A percentile compares a stretch with the other conserved stretches of the same genome.
These are phyloP conservation scores for Marasmius fiardii DNA, from an alignment of 1,284 basidiomycete genomes.

Conservation along the genomic window DNA sequence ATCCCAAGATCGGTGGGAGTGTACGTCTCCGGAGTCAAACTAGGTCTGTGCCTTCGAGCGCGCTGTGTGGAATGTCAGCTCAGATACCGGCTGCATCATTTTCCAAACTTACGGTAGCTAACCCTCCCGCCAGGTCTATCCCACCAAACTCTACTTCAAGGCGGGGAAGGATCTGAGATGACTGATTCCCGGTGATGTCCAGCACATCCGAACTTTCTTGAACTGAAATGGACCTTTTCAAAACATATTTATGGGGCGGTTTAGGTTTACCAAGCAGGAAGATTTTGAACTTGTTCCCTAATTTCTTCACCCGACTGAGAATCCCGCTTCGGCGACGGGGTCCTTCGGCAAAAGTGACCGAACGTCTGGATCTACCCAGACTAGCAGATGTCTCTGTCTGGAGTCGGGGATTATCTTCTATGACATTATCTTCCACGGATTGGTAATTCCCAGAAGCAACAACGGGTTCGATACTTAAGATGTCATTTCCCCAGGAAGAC, in stretches of 20 bases:
- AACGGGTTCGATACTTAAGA: slow-evolving; percentile 15
- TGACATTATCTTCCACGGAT: background rate
- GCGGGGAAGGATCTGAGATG: background rate
- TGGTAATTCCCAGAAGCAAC: background rate
- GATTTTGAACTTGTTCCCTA: slow-evolving; percentile 5
- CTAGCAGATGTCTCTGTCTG: slow-evolving; percentile 1
- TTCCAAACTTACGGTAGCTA: slow-evolving; percentile 10
- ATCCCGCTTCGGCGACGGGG: background rate
- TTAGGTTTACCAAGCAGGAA: background rate
- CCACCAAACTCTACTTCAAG: background rate
- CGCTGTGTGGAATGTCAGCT: slow-evolving; percentile 1
- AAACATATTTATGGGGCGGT: background rate
- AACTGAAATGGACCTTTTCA: background rate
- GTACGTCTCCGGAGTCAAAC: slow-evolving; percentile 16
- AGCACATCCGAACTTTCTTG: background rate
- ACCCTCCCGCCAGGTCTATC: background rate
- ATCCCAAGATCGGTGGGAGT: slow-evolving; percentile 3
- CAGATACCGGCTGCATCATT: background rate
- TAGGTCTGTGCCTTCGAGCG: slow-evolving; percentile 12
- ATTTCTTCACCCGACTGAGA: slow-evolving; percentile 4
- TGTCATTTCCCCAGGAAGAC: slow-evolving; percentile 27
- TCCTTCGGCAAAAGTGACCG: background rate
- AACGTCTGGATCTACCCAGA: background rate
- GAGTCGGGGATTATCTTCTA: background rate
- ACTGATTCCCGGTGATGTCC: background rate